Evolutionary conservation across 768 basidiomycete species (phyloP).

Genomic region (Mrakia frigida): DNA sequence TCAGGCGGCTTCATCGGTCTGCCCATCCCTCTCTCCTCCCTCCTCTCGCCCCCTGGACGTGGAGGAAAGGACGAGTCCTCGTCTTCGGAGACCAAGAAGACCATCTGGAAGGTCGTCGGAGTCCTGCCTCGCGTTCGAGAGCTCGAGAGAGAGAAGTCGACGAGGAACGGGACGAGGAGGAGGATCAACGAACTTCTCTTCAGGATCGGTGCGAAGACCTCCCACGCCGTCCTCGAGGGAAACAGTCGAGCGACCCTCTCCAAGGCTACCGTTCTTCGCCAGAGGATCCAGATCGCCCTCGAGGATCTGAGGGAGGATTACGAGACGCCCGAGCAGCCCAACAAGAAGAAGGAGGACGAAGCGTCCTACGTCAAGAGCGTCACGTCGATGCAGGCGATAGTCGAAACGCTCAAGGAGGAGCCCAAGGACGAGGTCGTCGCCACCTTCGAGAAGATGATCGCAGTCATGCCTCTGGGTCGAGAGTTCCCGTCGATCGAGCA

Average conservation of each 20-base stretch:
- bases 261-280: background rate
- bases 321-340: too few species aligned
- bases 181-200: slow-evolving; percentile 37
- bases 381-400: too few species aligned
- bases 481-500: background rate
- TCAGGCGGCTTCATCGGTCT: background rate
- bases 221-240: slow-evolving; percentile 34
- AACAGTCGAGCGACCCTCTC: background rate
- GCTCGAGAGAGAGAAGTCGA: slow-evolving; percentile 26
- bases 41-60: background rate
- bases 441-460: background rate
- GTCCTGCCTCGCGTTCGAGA: slow-evolving; percentile 28
- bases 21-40: background rate
- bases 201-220: slow-evolving; percentile 34
- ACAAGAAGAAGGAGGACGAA: slow-evolving; percentile 21
- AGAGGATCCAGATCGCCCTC: slow-evolving; percentile 10
- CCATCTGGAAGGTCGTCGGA: slow-evolving; percentile 35
- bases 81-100: slow-evolving; percentile 12
- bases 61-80: slow-evolving; percentile 11
- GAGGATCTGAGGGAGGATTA: background rate
- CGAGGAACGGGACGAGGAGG: slow-evolving; percentile 33
- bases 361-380: too few species aligned
- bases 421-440: background rate
- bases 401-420: too few species aligned
- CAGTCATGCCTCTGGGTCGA: too few species aligned